phyloP scores from a whole-genome alignment of 805 yeast genomes.

The Ogataea corticis region DNA sequence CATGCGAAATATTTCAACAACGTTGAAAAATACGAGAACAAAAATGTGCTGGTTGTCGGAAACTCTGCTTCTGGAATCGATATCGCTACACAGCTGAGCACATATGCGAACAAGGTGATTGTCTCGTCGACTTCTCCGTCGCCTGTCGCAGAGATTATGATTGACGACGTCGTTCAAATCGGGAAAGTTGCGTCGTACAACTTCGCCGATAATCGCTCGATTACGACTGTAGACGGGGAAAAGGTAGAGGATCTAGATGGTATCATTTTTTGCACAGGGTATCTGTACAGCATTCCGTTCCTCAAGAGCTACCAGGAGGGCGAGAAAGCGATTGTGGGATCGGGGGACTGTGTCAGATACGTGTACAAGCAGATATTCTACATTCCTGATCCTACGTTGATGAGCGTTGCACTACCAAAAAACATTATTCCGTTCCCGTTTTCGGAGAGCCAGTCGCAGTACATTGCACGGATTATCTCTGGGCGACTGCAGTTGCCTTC shows the following conservation, averaged over 20 bases:
- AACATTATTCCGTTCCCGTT: conserved; percentile 53
- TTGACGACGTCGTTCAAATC: conserved; percentile 26
- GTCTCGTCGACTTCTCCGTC: conserved; percentile 34
- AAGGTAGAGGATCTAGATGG: conserved; percentile 49
- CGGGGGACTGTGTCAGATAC: conserved; percentile 40
- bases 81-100: conserved; percentile 35
- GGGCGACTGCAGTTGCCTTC: conserved; percentile 46
- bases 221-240: conserved; percentile 51
- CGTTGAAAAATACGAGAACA: conserved; percentile 33
- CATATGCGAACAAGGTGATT: conserved; percentile 30
- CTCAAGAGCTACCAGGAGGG: conserved; percentile 39
- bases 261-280: conserved; percentile 75
- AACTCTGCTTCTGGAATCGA: conserved; percentile 77
- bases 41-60: conserved; percentile 38
- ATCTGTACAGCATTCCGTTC: conserved; percentile 65
- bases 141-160: conserved; percentile 30
- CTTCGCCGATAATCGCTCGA: conserved; percentile 30
- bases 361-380: conserved; percentile 49
- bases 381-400: conserved; percentile 45
- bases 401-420: conserved; percentile 43
- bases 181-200: conserved; percentile 29
- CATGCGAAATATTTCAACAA: conserved; percentile 47
- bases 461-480: conserved; percentile 41
- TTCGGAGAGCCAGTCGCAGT: conserved; percentile 49
- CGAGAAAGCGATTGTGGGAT: conserved; percentile 27